A percentile compares a stretch with the other conserved stretches of the same genome.
phyloP scores from a whole-genome alignment of 1,284 basidiomycete species.

The Puccinia horiana region DNA sequence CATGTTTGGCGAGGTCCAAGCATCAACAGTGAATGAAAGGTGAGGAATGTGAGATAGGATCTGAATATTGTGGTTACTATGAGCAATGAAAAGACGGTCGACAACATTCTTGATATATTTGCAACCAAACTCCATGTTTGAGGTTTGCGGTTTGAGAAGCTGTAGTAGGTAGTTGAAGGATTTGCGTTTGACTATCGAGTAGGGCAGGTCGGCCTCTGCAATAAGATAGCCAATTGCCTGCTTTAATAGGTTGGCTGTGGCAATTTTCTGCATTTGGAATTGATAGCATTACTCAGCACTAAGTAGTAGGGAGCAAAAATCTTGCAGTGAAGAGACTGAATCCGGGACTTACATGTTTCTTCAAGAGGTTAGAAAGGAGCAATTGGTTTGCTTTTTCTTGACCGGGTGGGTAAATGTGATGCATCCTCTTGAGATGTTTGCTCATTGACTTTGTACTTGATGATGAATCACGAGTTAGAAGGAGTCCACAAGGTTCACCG shows the following conservation, averaged over 20 bases:
- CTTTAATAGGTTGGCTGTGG: background rate
- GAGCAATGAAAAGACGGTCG: too few relatives aligned
- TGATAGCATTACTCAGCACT: too few relatives aligned
- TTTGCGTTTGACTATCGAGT: background rate
- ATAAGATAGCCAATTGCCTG: background rate
- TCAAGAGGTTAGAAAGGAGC: background rate
- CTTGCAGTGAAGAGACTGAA: too few relatives aligned
- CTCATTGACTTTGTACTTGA: background rate
- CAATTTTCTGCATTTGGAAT: background rate
- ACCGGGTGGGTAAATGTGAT: background rate
- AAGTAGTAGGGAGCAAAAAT: too few relatives aligned
- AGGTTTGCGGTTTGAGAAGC: background rate
- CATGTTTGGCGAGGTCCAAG: background rate
- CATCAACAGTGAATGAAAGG: conserved; percentile 2
- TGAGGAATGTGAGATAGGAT: background rate
- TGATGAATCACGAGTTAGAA: background rate
- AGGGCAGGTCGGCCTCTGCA: background rate
- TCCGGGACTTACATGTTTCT: background rate
- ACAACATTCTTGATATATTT: background rate
- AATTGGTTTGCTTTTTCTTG: background rate
- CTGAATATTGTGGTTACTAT: too few relatives aligned
- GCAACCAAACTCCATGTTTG: background rate
- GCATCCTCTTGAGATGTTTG: background rate
- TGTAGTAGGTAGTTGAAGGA: background rate
- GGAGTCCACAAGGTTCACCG: background rate